Evolutionary conservation across 495 filamentous ascomycete genomes (phyloP).

Genomic region (Parachaetomium inaequale): DNA sequence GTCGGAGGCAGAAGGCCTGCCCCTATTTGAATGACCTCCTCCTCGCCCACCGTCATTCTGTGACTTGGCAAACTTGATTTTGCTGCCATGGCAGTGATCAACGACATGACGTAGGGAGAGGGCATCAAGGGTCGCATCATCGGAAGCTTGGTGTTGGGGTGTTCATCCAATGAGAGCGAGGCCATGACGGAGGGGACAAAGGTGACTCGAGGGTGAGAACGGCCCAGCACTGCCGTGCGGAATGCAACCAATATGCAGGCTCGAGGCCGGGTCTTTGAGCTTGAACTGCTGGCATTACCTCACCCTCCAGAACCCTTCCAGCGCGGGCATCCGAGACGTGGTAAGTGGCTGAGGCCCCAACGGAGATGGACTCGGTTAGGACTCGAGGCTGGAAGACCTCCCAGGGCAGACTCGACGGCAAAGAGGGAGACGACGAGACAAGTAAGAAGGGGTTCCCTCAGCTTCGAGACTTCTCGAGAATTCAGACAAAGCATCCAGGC

Average conservation of each 20-base stretch:
- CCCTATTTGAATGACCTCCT: slow-evolving; percentile 24
- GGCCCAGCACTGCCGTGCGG: slow-evolving; percentile 8
- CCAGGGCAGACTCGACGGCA: no score
- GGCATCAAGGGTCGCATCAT: slow-evolving; percentile 5
- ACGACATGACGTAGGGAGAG: slow-evolving; percentile 31
- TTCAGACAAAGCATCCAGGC: no score
- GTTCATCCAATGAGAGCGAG: slow-evolving; percentile 23
- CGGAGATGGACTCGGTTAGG: no score
- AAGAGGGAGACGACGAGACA: no score
- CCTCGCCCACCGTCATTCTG: slow-evolving; percentile 5
- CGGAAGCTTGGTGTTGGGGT: slow-evolving; percentile 17
- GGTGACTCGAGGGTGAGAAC: not conserved
- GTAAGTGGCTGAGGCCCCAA: no score
- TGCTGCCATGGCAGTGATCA: slow-evolving; percentile 18
- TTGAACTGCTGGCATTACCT: not conserved
- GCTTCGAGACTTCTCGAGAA: no score
- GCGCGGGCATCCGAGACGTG: no score
- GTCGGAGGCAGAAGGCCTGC: not conserved
- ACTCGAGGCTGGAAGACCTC: no score
- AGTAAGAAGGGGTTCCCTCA: no score
- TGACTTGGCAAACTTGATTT: slow-evolving; percentile 29
- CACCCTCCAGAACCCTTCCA: no score
- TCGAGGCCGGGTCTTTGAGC: not conserved
- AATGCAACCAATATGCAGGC: slow-evolving; percentile 22
- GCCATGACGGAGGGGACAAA: slow-evolving; percentile 14